A percentile compares a stretch with the other conserved stretches of the same genome.
Evolutionary conservation across 2,329 filamentous ascomycete genomes (phyloP).

Genomic region (Paraconiothyrium sp.): DNA sequence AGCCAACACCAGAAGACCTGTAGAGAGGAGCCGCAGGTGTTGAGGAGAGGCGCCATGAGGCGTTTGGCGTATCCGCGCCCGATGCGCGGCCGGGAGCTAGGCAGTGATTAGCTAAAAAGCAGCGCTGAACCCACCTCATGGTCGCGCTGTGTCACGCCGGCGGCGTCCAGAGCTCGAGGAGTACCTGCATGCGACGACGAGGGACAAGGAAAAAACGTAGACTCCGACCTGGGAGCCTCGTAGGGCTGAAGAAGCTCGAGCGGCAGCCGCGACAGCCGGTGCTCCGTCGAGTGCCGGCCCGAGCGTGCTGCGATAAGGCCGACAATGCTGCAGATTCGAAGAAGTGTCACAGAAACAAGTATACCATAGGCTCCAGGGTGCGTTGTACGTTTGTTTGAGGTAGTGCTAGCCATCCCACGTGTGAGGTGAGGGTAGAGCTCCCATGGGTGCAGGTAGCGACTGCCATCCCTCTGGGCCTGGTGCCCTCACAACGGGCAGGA

Average conservation of each 20-base stretch:
- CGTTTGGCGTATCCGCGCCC: slow-evolving; percentile 45
- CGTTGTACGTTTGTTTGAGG: not conserved
- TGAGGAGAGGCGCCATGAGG: slow-evolving; percentile 26
- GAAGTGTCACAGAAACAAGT: not conserved
- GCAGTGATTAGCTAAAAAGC: slow-evolving; percentile 26
- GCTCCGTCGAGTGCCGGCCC: not conserved
- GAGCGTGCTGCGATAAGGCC: slow-evolving; percentile 2
- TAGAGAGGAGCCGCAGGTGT: slow-evolving; percentile 21
- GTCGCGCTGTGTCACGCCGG: slow-evolving; percentile 32
- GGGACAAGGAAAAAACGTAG: slow-evolving; percentile 12
- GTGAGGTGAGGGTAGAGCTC: not conserved
- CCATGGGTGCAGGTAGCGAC: not conserved
- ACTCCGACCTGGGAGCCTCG: slow-evolving; percentile 17
- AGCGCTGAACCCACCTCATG: slow-evolving; percentile 34
- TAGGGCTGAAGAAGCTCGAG: slow-evolving; percentile 26
- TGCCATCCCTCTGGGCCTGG: not conserved
- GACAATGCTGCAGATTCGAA: not conserved
- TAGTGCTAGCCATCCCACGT: not conserved
- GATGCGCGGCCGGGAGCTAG: slow-evolving; percentile 31
- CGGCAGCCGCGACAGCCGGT: slow-evolving; percentile 6
- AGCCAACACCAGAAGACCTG: slow-evolving; percentile 24
- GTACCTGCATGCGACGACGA: slow-evolving; percentile 42
- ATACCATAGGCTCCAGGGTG: not conserved
- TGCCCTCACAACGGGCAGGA: not conserved
- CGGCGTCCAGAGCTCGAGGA: slow-evolving; percentile 23